Percentiles rank a stretch among this genome's conserved stretches.
Evolutionary conservation across 305 asterid genomes (phyloP).

Genomic region (Fraxinus dipetala): DNA sequence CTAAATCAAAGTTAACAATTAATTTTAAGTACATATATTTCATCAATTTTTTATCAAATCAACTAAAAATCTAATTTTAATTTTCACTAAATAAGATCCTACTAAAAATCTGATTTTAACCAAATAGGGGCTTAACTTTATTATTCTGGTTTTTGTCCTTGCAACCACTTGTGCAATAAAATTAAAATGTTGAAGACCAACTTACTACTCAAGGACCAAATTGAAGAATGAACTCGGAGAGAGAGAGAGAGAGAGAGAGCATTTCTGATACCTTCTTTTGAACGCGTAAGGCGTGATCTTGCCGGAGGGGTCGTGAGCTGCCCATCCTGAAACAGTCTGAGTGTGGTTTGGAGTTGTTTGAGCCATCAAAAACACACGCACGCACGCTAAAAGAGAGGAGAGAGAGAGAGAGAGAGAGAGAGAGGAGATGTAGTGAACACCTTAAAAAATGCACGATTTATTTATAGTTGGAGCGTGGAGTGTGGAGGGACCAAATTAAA

Average conservation of each 20-base stretch:
- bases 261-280: slow-evolving; percentile 57
- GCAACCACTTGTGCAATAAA: no score
- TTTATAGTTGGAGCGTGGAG: background rate
- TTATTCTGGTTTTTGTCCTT: no score
- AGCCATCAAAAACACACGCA: slow-evolving; percentile 44
- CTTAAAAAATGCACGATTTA: background rate
- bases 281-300: slow-evolving; percentile 61
- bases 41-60: no score
- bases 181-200: background rate
- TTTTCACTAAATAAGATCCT: no score
- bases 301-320: slow-evolving; percentile 70
- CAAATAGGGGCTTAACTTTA: no score
- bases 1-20: no score
- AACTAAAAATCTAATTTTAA: no score
- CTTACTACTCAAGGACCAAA: background rate
- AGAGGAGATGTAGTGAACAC: background rate
- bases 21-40: no score
- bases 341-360: slow-evolving; percentile 75
- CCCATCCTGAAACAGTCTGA: slow-evolving; percentile 76
- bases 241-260: background rate
- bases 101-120: no score
- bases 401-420: background rate
- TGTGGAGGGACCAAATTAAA: background rate
- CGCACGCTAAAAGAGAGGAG: background rate
- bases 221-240: no score